Conservation (phyloP, 2,329 filamentous ascomycete species). For the Amesomyces nigricolor region DNA sequence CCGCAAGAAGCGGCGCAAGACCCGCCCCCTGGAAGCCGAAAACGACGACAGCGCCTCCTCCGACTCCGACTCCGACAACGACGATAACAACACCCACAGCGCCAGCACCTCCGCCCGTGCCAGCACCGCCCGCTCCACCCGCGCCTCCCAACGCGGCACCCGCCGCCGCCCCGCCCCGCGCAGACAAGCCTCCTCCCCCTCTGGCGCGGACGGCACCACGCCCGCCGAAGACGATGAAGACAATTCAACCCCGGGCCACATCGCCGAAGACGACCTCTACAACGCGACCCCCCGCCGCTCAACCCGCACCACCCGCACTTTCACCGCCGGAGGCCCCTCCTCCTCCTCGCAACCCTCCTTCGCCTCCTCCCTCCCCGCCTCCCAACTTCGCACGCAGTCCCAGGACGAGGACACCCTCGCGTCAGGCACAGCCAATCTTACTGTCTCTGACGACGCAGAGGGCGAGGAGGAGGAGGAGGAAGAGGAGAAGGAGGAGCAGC, state of each 20-base stretch:
- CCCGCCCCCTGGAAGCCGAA: conserved; percentile 51
- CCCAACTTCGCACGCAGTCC: conserved; percentile 52
- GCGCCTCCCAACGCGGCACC: conserved; percentile 24
- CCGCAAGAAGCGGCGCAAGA: conserved; percentile 75
- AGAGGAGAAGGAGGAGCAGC: conserved; percentile 27
- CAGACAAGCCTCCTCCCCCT: conserved; percentile 18
- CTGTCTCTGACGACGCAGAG: conserved; percentile 29
- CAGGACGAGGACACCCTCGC: conserved; percentile 31
- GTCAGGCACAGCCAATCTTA: conserved; percentile 38
- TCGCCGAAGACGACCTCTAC: conserved; percentile 47
- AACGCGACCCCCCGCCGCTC: conserved; percentile 37
- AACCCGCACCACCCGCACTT: conserved; percentile 32
- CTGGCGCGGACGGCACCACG: conserved; percentile 29
- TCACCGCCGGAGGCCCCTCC: conserved; percentile 31
- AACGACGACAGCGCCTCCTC: conserved; percentile 54
- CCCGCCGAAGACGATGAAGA: conserved; percentile 42
- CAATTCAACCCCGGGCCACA: conserved; percentile 44
- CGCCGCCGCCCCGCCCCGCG: conserved; percentile 20
- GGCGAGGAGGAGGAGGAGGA: conserved; percentile 24
- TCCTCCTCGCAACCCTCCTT: conserved; percentile 60
- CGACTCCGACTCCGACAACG: conserved; percentile 52
- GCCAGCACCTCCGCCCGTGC: conserved; percentile 26
- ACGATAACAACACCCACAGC: conserved; percentile 26
- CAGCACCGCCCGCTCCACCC: conserved; percentile 32
- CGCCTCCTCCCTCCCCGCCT: conserved; percentile 73